Conservation (phyloP, 2,329 filamentous ascomycete species). For the Cladosporium colombiae region DNA sequence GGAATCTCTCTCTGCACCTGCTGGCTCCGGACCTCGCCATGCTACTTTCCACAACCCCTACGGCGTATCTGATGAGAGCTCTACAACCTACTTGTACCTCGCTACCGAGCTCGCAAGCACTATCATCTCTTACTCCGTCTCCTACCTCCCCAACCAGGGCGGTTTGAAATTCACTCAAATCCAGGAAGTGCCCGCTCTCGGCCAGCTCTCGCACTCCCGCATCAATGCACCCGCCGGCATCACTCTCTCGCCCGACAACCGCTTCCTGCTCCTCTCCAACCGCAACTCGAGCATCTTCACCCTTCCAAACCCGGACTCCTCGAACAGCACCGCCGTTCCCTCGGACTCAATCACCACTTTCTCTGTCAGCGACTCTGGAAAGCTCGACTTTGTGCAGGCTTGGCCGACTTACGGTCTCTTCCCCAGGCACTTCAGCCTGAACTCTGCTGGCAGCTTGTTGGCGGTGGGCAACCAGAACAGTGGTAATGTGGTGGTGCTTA, state of each 20-base stretch:
- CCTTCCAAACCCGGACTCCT: conserved; percentile 46
- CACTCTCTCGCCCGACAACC: conserved; percentile 51
- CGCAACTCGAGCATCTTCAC: conserved; percentile 61
- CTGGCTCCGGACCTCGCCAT: conserved; percentile 41
- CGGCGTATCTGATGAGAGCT: conserved; percentile 26
- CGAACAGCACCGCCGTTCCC: conserved; percentile 37
- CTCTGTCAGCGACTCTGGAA: conserved; percentile 58
- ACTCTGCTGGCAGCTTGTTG: conserved; percentile 62
- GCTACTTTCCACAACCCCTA: conserved; percentile 39
- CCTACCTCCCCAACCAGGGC: conserved; percentile 42
- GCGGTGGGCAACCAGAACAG: conserved; percentile 67
- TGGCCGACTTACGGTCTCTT: conserved; percentile 64
- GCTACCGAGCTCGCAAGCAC: conserved; percentile 55
- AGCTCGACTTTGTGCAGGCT: conserved; percentile 57
- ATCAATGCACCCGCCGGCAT: conserved; percentile 59
- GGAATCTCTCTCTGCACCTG: conserved; percentile 28
- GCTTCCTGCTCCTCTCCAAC: conserved; percentile 67
- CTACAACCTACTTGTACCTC: conserved; percentile 39
- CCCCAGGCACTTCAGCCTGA: conserved; percentile 69
- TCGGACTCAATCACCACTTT: conserved; percentile 66
- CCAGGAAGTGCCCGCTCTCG: conserved; percentile 52
- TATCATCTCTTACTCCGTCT: conserved; percentile 51
- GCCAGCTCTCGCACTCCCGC: conserved; percentile 43
- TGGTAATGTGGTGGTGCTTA: conserved; percentile 61
- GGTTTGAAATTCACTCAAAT: conserved; percentile 52